Evolutionary conservation across 1,284 basidiomycete species (phyloP).

Genomic region (Chondrostereum purpureum): DNA sequence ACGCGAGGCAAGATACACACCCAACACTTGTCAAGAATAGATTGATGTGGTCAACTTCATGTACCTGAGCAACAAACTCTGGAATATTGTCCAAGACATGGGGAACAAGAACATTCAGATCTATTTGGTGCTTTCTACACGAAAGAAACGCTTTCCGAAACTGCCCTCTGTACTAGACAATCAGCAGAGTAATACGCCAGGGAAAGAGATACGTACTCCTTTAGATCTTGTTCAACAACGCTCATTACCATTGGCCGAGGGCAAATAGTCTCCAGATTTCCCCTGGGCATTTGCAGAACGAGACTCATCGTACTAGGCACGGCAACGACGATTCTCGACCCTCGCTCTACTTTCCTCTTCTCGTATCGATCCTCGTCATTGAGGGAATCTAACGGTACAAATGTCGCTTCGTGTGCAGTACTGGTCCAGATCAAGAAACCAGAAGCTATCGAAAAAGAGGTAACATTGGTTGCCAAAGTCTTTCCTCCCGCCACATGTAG

Average conservation of each 20-base stretch:
- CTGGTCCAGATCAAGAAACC: conserved; percentile 87
- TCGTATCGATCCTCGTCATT: conserved; percentile 50
- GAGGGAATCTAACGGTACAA: conserved; percentile 52
- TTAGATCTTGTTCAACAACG: conserved; percentile 68
- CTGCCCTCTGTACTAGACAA: conserved; percentile 40
- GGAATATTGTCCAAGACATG: conserved; percentile 48
- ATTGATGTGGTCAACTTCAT: conserved; percentile 89
- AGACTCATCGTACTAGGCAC: conserved; percentile 85
- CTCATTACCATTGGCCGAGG: conserved; percentile 89
- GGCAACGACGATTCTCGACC: conserved; percentile 78
- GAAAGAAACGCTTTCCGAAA: conserved; percentile 87
- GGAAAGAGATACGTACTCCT: conserved; percentile 26
- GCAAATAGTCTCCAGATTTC: conserved; percentile 93
- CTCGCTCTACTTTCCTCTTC: conserved; percentile 77
- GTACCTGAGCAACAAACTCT: conserved; percentile 76
- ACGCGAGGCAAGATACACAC: conserved; percentile 35
- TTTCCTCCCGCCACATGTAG: conserved; percentile 40
- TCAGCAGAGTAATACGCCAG: conserved; percentile 3
- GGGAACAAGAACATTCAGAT: conserved; percentile 84
- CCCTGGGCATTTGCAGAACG: conserved; percentile 96
- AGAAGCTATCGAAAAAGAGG: conserved; percentile 77
- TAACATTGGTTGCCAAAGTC: conserved; percentile 54
- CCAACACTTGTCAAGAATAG: conserved; percentile 85
- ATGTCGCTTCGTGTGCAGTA: conserved; percentile 76
- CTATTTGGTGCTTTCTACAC: conserved; percentile 91